Conservation (phyloP, 257 asterid species). For the Echites panduratus region DNA sequence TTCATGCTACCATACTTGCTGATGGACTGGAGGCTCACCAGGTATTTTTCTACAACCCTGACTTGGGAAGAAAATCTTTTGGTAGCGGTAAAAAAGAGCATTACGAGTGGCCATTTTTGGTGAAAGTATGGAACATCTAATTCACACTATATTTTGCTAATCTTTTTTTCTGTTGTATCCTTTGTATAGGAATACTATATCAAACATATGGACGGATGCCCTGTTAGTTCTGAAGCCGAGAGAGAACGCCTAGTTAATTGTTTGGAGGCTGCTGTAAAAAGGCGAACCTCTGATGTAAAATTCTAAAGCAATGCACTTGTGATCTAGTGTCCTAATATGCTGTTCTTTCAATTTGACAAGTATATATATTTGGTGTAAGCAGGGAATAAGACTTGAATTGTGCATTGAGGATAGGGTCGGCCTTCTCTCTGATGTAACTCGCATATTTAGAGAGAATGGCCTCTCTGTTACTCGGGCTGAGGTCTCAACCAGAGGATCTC, state of each 20-base stretch:
- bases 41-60: constrained; percentile 23
- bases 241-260: constrained; percentile 42
- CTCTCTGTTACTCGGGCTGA: constrained; percentile 50
- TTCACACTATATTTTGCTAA: neutral
- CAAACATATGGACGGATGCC: constrained; percentile 47
- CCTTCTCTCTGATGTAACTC: constrained; percentile 47
- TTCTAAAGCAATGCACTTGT: neutral
- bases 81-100: neutral
- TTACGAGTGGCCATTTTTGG: neutral
- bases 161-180: neutral
- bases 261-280: constrained; percentile 50
- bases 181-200: constrained; percentile 44
- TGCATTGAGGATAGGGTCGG: constrained; percentile 46
- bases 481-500: constrained; percentile 34
- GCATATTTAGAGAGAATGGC: constrained; percentile 53
- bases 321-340: neutral
- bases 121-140: constrained; percentile 3
- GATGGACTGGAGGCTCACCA: constrained; percentile 50
- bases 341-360: neutral
- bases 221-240: constrained; percentile 49
- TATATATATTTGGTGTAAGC: constrained; percentile 3
- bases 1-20: constrained; percentile 43
- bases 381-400: constrained; percentile 52
- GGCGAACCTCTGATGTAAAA: constrained; percentile 48
- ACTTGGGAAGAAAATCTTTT: neutral